Conservation (phyloP, 441 rosid species). For the Pelargonium citronellum region DNA sequence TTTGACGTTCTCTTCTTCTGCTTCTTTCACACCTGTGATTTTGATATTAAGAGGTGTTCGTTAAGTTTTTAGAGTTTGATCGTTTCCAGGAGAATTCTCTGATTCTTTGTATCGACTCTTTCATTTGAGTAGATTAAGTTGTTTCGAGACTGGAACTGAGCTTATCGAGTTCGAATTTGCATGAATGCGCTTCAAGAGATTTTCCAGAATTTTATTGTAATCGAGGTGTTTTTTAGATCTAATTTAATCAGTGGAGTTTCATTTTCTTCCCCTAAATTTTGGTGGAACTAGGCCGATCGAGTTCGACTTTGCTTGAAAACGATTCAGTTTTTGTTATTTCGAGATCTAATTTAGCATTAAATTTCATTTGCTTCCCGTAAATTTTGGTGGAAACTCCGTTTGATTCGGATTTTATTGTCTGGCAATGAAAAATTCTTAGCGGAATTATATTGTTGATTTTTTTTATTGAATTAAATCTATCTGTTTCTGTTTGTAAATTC, state of each 20-base stretch:
- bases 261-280: not conserved
- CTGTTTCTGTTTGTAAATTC: not conserved
- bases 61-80: not conserved
- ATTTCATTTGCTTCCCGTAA: not conserved
- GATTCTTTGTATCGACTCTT: not conserved
- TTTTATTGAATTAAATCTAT: not conserved
- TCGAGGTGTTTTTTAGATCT: not conserved
- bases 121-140: not conserved
- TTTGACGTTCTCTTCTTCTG: not conserved
- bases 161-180: not conserved
- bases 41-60: not conserved
- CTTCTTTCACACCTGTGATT: constrained; percentile 4
- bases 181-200: not conserved
- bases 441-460: not conserved
- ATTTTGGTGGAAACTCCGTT: not conserved
- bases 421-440: no score
- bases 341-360: not conserved
- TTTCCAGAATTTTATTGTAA: not conserved
- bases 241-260: not conserved
- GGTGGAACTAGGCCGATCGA: not conserved
- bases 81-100: not conserved
- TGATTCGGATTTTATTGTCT: not conserved
- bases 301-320: not conserved
- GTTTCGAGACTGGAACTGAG: not conserved
- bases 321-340: not conserved